Evolutionary conservation across 2,329 filamentous ascomycete genomes (phyloP).

Genomic region (Cercospora beticola): DNA sequence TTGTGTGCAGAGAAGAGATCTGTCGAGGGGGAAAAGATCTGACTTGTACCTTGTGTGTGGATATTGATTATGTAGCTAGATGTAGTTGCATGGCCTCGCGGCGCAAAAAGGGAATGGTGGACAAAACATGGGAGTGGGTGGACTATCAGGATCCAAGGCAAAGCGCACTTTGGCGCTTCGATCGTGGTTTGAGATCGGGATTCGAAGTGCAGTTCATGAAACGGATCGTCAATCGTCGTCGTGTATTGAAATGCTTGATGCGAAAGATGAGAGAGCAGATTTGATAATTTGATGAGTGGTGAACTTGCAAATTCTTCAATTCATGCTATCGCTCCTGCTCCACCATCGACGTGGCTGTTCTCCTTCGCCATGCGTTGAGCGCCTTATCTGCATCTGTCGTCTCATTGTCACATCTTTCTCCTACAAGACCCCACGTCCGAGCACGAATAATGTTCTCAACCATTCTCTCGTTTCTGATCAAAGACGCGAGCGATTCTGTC

Average conservation of each 20-base stretch:
- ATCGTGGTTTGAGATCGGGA: not conserved
- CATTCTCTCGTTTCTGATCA: constrained; percentile 72
- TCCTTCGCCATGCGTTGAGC: constrained; percentile 60
- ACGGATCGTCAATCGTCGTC: not conserved
- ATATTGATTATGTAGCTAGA: not conserved
- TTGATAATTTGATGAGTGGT: not conserved
- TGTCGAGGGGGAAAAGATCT: not conserved
- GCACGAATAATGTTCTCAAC: constrained; percentile 77
- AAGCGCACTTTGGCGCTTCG: not conserved
- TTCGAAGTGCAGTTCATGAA: not conserved
- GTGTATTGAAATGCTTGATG: not conserved
- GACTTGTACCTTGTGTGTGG: not conserved
- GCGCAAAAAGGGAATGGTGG: not conserved
- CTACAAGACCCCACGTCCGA: constrained; percentile 77
- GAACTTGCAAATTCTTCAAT: not conserved
- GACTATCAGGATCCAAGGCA: not conserved
- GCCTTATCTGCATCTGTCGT: constrained; percentile 63
- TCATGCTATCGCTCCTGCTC: not conserved
- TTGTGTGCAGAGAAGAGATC: not conserved
- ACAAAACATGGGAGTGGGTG: not conserved
- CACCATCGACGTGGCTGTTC: constrained; percentile 5
- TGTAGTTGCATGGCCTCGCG: not conserved
- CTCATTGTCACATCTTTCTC: constrained; percentile 67
- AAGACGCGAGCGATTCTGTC: constrained; percentile 72
- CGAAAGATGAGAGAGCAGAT: not conserved